Base-by-base conservation (phyloP, 2,329 filamentous ascomycete species). In the Fusarium fujikuroi region DNA sequence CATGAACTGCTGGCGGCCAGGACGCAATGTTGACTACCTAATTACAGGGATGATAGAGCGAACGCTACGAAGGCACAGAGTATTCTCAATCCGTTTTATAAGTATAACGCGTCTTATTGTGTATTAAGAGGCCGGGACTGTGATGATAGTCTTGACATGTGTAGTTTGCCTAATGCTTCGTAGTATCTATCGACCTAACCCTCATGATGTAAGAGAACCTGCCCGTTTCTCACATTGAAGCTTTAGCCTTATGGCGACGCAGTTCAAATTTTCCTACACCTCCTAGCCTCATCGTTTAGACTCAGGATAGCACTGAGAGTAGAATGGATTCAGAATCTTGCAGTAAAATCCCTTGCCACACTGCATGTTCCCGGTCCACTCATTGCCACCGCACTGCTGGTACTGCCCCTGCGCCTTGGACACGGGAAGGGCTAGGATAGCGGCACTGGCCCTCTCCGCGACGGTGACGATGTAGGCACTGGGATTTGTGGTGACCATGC, bases 341-440 rank as follows among this genome's bases (percentile, higher is more conserved):
- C 63, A 65, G 28, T 63, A 40, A 14, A 47, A 65, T 4, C 59
- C 63, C 34, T 65, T 65, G 19, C 40, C 16, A 47, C 63, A 65
- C 28, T 65, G 63, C 63, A 65, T 65, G 14, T 6, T 63, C 0
- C 63, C 63, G 9, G 30, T 65, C 63, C 63, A 65, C 34, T 65
- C 40, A 36, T 2, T 36, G 8, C 63, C 63, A 25, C 63, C 63
- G 21, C 63, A 65, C 40, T 65, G 63, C 16, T 65, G 16, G 40
- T 65, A 65, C 34, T 46, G 47, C 2, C 40, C 63, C 34, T 65
- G 63, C 3, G 63, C 40, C 21, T 63, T 65, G 16, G 63, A 46
- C 7, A 65, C 63, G 1, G 63, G 63, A 19, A 65, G 63, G 12
- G 63, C 59, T 3, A 65, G 19, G 28, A 65, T 65, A 25, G 40